Conservation (phyloP, 768 basidiomycete genomes). For the Kwoniella sp. region DNA sequence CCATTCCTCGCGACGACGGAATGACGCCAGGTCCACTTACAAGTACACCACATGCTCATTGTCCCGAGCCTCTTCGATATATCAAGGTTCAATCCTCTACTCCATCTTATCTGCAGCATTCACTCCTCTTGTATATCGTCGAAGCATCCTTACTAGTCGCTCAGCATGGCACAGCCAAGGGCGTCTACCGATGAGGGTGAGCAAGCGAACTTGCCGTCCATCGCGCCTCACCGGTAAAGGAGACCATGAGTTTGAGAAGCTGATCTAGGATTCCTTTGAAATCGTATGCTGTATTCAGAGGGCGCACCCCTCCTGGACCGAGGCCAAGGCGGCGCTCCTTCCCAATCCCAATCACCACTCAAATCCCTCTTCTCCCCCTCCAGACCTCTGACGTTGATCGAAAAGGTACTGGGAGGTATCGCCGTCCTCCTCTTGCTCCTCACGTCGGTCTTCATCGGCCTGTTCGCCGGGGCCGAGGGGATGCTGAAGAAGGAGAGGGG, state of each 20-base stretch:
- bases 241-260: not conserved
- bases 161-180: conserved; percentile 48
- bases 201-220: conserved; percentile 13
- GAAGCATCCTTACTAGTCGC: not conserved
- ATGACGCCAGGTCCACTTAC: not conserved
- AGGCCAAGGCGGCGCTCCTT: conserved; percentile 14
- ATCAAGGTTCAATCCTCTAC: not conserved
- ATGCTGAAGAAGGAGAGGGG: conserved; percentile 62
- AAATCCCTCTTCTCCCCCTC: conserved; percentile 16
- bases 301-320: conserved; percentile 53
- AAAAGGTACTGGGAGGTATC: conserved; percentile 76
- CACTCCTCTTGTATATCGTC: not conserved
- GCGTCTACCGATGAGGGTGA: conserved; percentile 54
- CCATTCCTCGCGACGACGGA: not conserved
- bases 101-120: not conserved
- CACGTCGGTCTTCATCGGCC: conserved; percentile 83
- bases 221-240: not conserved
- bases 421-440: conserved; percentile 77
- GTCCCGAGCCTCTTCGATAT: not conserved
- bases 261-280: not conserved
- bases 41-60: not conserved
- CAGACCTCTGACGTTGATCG: conserved; percentile 70
- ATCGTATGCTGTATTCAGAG: conserved; percentile 35
- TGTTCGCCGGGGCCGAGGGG: conserved; percentile 87
- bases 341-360: conserved; percentile 18